Percentiles rank a stretch among this genome's conserved stretches.
Evolutionary conservation across 2,329 filamentous ascomycete genomes (phyloP).

Genomic region (Fusarium begoniae): DNA sequence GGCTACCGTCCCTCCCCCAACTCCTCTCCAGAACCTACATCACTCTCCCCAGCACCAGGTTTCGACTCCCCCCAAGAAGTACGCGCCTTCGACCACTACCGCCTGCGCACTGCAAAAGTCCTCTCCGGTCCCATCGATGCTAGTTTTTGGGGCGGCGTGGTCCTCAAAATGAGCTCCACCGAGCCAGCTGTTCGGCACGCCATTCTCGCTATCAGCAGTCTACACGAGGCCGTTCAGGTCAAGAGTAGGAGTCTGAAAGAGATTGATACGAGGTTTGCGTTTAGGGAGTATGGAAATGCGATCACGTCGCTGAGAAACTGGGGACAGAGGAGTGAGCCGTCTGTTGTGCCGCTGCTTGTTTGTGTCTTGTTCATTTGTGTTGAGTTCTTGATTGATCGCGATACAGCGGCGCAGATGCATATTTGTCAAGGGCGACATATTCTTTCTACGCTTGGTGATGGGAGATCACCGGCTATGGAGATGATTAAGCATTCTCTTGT

Average conservation of each 20-base stretch:
- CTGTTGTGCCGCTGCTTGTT: slow-evolving; percentile 52
- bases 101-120: slow-evolving; percentile 49
- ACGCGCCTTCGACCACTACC: slow-evolving; percentile 48
- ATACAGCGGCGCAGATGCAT: slow-evolving; percentile 55
- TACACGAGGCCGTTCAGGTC: slow-evolving; percentile 52
- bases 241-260: slow-evolving; percentile 23
- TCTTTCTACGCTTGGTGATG: slow-evolving; percentile 46
- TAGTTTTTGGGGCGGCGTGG: slow-evolving; percentile 55
- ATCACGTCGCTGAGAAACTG: slow-evolving; percentile 54
- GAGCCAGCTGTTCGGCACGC: slow-evolving; percentile 60
- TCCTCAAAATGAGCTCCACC: slow-evolving; percentile 55
- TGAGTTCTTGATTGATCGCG: slow-evolving; percentile 63
- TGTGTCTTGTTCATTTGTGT: slow-evolving; percentile 63
- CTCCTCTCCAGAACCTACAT: slow-evolving; percentile 24
- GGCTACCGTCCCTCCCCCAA: slow-evolving; percentile 54
- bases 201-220: slow-evolving; percentile 58
- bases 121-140: slow-evolving; percentile 55
- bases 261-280: slow-evolving; percentile 38
- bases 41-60: slow-evolving; percentile 28
- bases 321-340: slow-evolving; percentile 42
- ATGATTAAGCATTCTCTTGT: slow-evolving; percentile 53
- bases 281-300: slow-evolving; percentile 57
- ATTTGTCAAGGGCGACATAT: slow-evolving; percentile 56
- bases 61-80: slow-evolving; percentile 35
- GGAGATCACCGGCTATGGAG: slow-evolving; percentile 45